Conservation (phyloP, 352 stramenopile genomes). For the Pythium utonaiense region DNA sequence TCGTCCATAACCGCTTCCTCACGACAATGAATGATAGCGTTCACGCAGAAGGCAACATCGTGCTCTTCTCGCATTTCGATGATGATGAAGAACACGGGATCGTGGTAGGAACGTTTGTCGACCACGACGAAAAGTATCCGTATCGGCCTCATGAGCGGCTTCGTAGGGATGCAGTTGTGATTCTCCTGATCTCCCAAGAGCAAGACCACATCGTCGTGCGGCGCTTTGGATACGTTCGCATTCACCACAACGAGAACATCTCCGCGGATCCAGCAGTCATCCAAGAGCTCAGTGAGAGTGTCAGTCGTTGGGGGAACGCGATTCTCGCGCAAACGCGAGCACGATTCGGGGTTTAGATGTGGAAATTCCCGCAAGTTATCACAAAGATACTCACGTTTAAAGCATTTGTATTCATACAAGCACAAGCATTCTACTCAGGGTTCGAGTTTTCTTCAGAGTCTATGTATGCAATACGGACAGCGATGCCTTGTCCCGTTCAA, state of each 20-base stretch:
- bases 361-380: too few relatives aligned
- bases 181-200: slow-evolving; percentile 24
- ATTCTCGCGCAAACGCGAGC: slow-evolving; percentile 20
- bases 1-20: slow-evolving; percentile 9
- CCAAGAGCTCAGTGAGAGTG: slow-evolving; percentile 34
- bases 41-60: slow-evolving; percentile 23
- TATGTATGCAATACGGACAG: too few relatives aligned
- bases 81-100: slow-evolving; percentile 23
- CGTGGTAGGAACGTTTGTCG: slow-evolving; percentile 28
- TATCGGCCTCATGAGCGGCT: slow-evolving; percentile 24
- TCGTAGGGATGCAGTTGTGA: slow-evolving; percentile 35
- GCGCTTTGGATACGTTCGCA: slow-evolving; percentile 25
- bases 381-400: too few relatives aligned
- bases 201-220: slow-evolving; percentile 20
- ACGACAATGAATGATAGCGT: slow-evolving; percentile 19
- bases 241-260: slow-evolving; percentile 26
- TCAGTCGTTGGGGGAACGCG: slow-evolving; percentile 34
- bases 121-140: slow-evolving; percentile 35
- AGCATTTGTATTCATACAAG: too few relatives aligned
- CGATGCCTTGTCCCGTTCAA: too few relatives aligned
- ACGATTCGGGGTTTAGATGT: neutral
- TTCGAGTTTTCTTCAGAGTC: too few relatives aligned
- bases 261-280: slow-evolving; percentile 19
- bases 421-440: too few relatives aligned
- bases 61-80: slow-evolving; percentile 16